A percentile compares a stretch with the other conserved stretches of the same genome.
Conservation (phyloP, 345 rosid species). For the Cochlearia excelsa region DNA sequence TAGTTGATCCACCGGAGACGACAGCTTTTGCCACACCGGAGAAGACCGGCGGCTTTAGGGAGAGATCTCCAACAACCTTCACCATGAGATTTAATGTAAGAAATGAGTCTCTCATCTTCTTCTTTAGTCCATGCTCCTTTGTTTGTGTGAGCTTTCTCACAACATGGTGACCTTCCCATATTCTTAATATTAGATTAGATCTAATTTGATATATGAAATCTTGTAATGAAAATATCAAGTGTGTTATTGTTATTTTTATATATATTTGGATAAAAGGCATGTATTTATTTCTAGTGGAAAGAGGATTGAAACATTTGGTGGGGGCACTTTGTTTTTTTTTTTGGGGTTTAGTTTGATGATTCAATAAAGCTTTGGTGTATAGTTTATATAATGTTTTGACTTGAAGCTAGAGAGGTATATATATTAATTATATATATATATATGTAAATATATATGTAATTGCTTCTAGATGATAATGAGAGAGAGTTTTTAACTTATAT, state of each 20-base stretch:
- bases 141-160: slow-evolving; percentile 72
- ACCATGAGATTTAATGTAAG: slow-evolving; percentile 63
- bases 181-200: slow-evolving; percentile 7
- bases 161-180: slow-evolving; percentile 79
- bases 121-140: slow-evolving; percentile 71
- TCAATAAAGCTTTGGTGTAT: slow-evolving; percentile 31
- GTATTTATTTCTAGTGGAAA: slow-evolving; percentile 22
- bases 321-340: slow-evolving; percentile 30
- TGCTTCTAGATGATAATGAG: slow-evolving; percentile 33
- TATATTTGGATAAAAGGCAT: slow-evolving; percentile 27
- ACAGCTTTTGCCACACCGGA: slow-evolving; percentile 70
- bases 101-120: slow-evolving; percentile 50
- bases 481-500: slow-evolving; percentile 28
- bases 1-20: slow-evolving; percentile 75
- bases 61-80: slow-evolving; percentile 77
- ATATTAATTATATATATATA: background rate
- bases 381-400: slow-evolving; percentile 38
- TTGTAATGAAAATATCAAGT: background rate
- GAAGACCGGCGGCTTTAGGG: slow-evolving; percentile 69
- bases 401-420: slow-evolving; percentile 24
- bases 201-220: slow-evolving; percentile 12
- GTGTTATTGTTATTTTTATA: too few relatives aligned
- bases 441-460: background rate
- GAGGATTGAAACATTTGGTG: slow-evolving; percentile 32
- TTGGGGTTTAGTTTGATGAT: slow-evolving; percentile 36